Evolutionary conservation across 2,329 filamentous ascomycete species (phyloP), one percentile per base, ranked within the genome.

Genomic region (Zelopaecilomyces penicillatus): DNA sequence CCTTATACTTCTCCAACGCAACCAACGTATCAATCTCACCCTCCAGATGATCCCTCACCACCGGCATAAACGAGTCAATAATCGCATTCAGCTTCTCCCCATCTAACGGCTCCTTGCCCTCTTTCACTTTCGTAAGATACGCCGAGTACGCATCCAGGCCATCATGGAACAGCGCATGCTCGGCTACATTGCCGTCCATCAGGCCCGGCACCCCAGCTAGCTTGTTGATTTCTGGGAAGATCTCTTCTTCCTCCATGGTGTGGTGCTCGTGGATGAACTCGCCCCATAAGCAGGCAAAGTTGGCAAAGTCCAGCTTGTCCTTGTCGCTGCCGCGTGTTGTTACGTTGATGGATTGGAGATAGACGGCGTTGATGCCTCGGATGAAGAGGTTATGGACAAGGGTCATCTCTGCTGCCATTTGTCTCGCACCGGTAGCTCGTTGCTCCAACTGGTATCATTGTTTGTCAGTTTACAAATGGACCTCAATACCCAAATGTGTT

Each of bases 111-210:
- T 60, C 56, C 30, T 56, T 54, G 5, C 50, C 54, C 8, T 46
- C 55, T 6, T 50, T 54, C 2, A 65, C 54, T 7, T 47, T 54
- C 2, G 53, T 46, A 6, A 66, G 40, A 48, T 69, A 70, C 4
- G 37, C 48, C 11, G 50, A 50, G 29, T 65, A 65, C 1, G 41
- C 41, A 0, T 58, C 52, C 3, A 72, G 43, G 0, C 67, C 66
- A 1, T 51, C 52, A 11, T 63, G 57, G 45, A 73, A 71, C 1
- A 55, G 53, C 6, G 58, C 54, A 47, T 71, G 69, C 42, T 73
- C 67, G 12, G 62, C 60, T 3, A 70, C 54, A 48, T 67, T 71
- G 37, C 46, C 52, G 10, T 66, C 64, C 66, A 71, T 70, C 27
- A 68, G 47, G 1, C 63, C 64, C 34, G 55, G 50, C 8, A 62